These are phyloP conservation scores for Salix koriyanagi DNA, from an alignment of 345 rosid species.

Conservation along the genomic window DNA sequence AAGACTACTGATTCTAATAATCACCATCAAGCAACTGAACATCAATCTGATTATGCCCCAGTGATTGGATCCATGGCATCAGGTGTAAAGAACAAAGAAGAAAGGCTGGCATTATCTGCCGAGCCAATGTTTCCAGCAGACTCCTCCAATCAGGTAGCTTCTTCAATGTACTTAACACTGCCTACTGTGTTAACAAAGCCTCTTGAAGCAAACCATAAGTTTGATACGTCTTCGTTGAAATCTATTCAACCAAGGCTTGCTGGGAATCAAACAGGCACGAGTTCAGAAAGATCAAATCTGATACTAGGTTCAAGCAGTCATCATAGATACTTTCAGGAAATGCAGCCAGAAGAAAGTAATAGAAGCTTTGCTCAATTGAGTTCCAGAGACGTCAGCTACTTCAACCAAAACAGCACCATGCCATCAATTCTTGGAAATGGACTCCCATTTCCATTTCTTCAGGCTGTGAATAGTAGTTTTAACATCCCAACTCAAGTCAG, in stretches of 20 bases:
- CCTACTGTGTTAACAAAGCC: constrained; percentile 24
- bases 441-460: constrained; percentile 30
- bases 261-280: constrained; percentile 15
- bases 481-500: constrained; percentile 23
- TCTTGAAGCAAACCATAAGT: constrained; percentile 18
- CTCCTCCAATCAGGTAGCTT: constrained; percentile 24
- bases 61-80: constrained; percentile 12
- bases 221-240: constrained; percentile 26
- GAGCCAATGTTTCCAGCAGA: constrained; percentile 21
- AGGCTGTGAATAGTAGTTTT: constrained; percentile 21
- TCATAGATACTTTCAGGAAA: constrained; percentile 29
- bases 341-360: constrained; percentile 30
- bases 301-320: constrained; percentile 26
- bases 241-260: constrained; percentile 24
- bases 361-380: constrained; percentile 22
- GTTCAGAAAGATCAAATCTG: constrained; percentile 22
- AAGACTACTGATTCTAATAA: constrained; percentile 10
- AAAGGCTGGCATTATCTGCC: constrained; percentile 16
- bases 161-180: constrained; percentile 34
- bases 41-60: constrained; percentile 18
- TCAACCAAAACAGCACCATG: constrained; percentile 13
- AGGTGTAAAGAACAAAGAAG: constrained; percentile 15
- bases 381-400: constrained; percentile 14
- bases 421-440: constrained; percentile 30
- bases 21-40: constrained; percentile 9